phyloP scores from a whole-genome alignment of 106 monocot genomes.

The Dendrobium nobile region DNA sequence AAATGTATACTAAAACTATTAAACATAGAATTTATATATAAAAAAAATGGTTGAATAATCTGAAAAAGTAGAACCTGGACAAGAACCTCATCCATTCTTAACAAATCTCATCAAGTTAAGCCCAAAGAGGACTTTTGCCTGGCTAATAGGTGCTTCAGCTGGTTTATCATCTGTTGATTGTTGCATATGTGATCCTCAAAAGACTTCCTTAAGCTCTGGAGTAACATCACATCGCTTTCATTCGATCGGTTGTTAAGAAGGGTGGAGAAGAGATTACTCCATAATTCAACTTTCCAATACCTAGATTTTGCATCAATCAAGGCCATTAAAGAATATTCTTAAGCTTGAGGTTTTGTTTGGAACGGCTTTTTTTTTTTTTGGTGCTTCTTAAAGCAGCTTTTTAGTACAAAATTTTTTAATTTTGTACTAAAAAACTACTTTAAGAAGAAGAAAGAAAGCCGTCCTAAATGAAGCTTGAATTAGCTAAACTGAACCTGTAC shows the following conservation, averaged over 20 bases:
- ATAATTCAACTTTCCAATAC: slow-evolving; percentile 86
- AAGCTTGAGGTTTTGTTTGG: not conserved
- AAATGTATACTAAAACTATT: not conserved
- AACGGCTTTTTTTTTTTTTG: too few species aligned
- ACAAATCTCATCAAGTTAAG: slow-evolving; percentile 33
- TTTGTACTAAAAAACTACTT: too few species aligned
- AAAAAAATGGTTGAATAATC: not conserved
- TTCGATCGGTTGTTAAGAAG: slow-evolving; percentile 59
- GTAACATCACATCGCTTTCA: slow-evolving; percentile 44
- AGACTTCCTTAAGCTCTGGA: slow-evolving; percentile 46
- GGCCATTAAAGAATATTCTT: not conserved
- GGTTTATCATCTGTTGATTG: slow-evolving; percentile 39
- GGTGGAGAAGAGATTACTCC: slow-evolving; percentile 68
- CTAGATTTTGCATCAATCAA: slow-evolving; percentile 14
- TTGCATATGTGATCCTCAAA: slow-evolving; percentile 62
- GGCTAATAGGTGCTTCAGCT: slow-evolving; percentile 45
- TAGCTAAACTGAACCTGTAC: not conserved
- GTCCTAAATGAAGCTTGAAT: not conserved
- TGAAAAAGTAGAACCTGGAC: not conserved
- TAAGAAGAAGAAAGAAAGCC: too few species aligned
- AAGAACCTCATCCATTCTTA: not conserved
- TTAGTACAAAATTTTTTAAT: too few species aligned
- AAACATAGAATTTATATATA: not conserved
- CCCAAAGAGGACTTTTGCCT: slow-evolving; percentile 80
- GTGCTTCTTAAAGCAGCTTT: too few species aligned